phyloP scores from a whole-genome alignment of 2,329 filamentous ascomycete species.

The Diaporthe ampelina region DNA sequence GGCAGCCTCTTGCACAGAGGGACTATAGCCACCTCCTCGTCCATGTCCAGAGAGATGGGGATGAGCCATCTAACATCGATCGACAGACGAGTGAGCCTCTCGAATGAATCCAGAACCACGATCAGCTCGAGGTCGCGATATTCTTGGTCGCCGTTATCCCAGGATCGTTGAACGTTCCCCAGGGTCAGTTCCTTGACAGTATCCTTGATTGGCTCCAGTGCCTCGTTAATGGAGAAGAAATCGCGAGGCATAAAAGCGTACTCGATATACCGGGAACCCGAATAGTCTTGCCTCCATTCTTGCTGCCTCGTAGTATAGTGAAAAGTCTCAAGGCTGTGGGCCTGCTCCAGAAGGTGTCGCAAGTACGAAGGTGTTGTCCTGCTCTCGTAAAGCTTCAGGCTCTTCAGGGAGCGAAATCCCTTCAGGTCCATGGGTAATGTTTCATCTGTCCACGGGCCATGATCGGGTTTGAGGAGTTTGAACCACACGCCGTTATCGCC shows the following conservation, averaged over 20 bases:
- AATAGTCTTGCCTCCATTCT: constrained; percentile 20
- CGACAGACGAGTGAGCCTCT: constrained; percentile 1
- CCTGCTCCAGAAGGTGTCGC: background rate
- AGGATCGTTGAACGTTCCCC: background rate
- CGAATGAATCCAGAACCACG: background rate
- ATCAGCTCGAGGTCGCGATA: background rate
- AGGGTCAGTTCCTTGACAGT: background rate
- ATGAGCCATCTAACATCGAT: constrained; percentile 5
- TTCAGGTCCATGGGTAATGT: background rate
- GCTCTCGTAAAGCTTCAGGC: constrained; percentile 12
- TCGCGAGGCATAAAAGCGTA: background rate
- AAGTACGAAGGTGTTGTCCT: background rate
- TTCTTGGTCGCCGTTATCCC: background rate
- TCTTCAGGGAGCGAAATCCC: constrained; percentile 3
- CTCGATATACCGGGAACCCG: background rate
- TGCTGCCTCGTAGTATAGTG: constrained; percentile 4
- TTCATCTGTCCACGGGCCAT: background rate
- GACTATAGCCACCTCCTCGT: background rate
- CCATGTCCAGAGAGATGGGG: background rate
- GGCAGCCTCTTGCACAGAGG: background rate
- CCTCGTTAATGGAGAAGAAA: background rate
- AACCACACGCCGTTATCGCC: constrained; percentile 14
- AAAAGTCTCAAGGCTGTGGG: background rate
- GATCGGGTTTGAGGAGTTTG: constrained; percentile 1
- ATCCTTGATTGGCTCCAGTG: background rate